Evolutionary conservation across 768 basidiomycete genomes (phyloP), one percentile per base, ranked within the genome.

Genomic region (Phanerochaete sordida): DNA sequence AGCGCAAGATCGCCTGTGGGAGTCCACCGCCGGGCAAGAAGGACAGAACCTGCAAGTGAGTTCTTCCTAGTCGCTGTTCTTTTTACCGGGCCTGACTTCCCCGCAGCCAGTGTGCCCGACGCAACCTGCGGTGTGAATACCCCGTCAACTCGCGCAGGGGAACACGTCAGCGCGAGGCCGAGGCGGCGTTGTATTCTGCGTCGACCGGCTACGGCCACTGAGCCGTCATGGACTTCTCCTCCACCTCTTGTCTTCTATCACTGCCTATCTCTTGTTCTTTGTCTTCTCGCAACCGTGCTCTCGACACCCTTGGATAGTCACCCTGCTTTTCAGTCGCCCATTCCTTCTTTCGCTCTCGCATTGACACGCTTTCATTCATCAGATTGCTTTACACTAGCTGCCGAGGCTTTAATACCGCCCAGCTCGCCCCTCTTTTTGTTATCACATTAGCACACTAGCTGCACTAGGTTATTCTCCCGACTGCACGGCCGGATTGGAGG

Each of bases 61-160:
- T 69, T 12, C 47, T 58, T 46, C 57, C 58, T 62, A 24, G 33
- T 48, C 35, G 13, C 23, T 44, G 35, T 47, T 31, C 19, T 44
- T 21, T 33, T 45, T 19, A 47, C 27, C 8, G 39, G 19, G 4
- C 8, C 39, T 43, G 39, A 43, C 39, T 47, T 69, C 64, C 67
- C 64, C 60, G 51, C 69, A 91, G 89, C 71, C 89, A 91, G 76
- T 91, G 89, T 67, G 82, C 82, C 53, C 79, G 87, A 44, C 84
- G 89, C 26, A 81, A 82, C 30, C 81, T 90, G 50, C 81, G 77
- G 58, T 91, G 89, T 69, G 86, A 86, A 66, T 90, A 88, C 64
- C 89, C 89, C 0, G 72, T 77, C 6, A 86, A 87, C 70, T 89
- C 87, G 65, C 78, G 86, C 35, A 79, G 89, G 19, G 89, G 89